phyloP scores from a whole-genome alignment of 1,284 basidiomycete genomes.

The Limonomyces culmigenus region DNA sequence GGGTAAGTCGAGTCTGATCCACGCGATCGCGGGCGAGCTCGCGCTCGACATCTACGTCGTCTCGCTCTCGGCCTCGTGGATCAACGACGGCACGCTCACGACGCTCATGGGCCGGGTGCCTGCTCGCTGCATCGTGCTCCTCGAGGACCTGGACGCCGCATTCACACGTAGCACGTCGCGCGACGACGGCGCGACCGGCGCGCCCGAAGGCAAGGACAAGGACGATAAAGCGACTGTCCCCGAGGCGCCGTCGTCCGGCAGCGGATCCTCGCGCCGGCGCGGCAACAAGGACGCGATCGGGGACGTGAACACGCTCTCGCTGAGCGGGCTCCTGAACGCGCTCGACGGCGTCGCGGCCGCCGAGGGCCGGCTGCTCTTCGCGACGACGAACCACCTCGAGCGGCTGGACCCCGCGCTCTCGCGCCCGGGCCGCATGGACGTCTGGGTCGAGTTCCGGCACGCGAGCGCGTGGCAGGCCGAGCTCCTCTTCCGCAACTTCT shows the following conservation, averaged over 20 bases:
- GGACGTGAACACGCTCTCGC: constrained; percentile 63
- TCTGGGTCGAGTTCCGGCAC: constrained; percentile 79
- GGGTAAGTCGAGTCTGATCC: constrained; percentile 70
- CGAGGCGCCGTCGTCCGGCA: constrained; percentile 17
- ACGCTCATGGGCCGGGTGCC: constrained; percentile 72
- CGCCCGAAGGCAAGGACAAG: constrained; percentile 20
- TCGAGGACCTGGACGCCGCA: constrained; percentile 74
- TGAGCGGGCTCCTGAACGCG: constrained; percentile 71
- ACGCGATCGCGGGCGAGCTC: constrained; percentile 69
- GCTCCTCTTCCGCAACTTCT: constrained; percentile 72
- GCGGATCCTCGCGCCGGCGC: constrained; percentile 8
- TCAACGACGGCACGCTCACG: constrained; percentile 61
- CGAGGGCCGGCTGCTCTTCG: constrained; percentile 70
- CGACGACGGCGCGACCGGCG: constrained; percentile 29
- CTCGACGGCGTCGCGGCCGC: constrained; percentile 76
- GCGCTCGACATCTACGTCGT: constrained; percentile 70
- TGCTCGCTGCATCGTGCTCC: constrained; percentile 63
- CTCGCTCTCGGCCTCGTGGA: constrained; percentile 59
- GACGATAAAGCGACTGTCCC: constrained; percentile 11
- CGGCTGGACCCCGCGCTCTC: constrained; percentile 69
- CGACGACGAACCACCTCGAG: constrained; percentile 79
- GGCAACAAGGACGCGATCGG: constrained; percentile 41
- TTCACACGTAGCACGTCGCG: constrained; percentile 58
- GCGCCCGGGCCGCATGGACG: constrained; percentile 78
- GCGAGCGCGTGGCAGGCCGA: constrained; percentile 71